phyloP scores from a whole-genome alignment of 2,329 filamentous ascomycete genomes.

The Aspergillus fumigatus region DNA sequence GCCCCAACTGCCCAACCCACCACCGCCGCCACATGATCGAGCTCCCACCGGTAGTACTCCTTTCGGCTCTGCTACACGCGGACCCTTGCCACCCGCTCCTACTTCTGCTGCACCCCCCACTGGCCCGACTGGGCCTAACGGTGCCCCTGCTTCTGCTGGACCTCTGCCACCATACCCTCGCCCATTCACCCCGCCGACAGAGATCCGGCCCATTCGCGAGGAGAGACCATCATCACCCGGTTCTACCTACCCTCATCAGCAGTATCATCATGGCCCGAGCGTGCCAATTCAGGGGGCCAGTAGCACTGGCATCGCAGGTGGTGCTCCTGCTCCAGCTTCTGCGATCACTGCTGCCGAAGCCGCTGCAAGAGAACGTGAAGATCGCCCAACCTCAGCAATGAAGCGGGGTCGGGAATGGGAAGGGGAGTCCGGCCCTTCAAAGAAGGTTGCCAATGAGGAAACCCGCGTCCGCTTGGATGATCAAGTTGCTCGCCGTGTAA shows the following conservation, averaged over 20 bases:
- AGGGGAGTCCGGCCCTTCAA: conserved; percentile 62
- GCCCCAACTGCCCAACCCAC: conserved; percentile 47
- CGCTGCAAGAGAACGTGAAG: conserved; percentile 62
- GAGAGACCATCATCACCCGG: conserved; percentile 88
- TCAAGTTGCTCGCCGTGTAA: conserved; percentile 70
- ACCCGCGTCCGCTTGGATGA: conserved; percentile 82
- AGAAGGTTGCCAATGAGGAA: conserved; percentile 88
- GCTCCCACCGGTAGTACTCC: conserved; percentile 25
- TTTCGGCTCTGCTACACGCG: conserved; percentile 37
- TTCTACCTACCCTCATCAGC: conserved; percentile 75
- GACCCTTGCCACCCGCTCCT: conserved; percentile 35
- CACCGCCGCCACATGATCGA: conserved; percentile 40
- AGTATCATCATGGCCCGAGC: conserved; percentile 72
- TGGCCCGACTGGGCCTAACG: conserved; percentile 55
- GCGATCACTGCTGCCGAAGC: conserved; percentile 65
- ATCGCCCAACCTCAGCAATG: conserved; percentile 70
- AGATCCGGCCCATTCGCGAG: conserved; percentile 77
- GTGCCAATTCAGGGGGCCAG: conserved; percentile 35
- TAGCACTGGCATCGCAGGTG: conserved; percentile 60
- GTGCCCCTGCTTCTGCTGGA: conserved; percentile 46
- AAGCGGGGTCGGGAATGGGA: conserved; percentile 95
- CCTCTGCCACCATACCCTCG: conserved; percentile 68
- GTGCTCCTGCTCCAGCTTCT: conserved; percentile 62
- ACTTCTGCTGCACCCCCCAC: conserved; percentile 28
- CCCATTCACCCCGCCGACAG: conserved; percentile 73